These are phyloP conservation scores for Heimioporus sp. DNA, from an alignment of 768 basidiomycete genomes.

Conservation along the genomic window DNA sequence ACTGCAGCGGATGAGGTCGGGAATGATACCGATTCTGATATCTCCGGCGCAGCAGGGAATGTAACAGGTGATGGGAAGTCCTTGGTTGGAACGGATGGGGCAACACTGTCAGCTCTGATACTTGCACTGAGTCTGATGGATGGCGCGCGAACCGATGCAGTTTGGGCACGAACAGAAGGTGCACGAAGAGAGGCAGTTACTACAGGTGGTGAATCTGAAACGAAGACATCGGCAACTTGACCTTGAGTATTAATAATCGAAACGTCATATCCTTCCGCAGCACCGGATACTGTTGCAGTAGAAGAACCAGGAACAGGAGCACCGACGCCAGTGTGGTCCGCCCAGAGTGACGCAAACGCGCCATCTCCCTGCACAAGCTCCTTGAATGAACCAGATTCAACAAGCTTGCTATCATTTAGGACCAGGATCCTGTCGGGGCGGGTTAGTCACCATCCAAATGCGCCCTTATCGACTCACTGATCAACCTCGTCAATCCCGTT, in stretches of 20 bases:
- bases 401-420: slow-evolving; percentile 84
- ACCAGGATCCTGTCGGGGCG: slow-evolving; percentile 69
- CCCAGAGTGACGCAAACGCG: slow-evolving; percentile 85
- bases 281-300: slow-evolving; percentile 23
- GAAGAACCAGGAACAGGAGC: slow-evolving; percentile 36
- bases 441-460: background rate
- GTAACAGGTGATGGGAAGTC: slow-evolving; percentile 28
- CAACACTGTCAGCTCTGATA: slow-evolving; percentile 20
- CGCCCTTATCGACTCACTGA: slow-evolving; percentile 40
- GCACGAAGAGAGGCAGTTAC: slow-evolving; percentile 16
- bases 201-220: slow-evolving; percentile 16
- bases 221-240: slow-evolving; percentile 2
- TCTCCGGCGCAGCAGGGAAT: slow-evolving; percentile 32
- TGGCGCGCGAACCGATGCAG: slow-evolving; percentile 16
- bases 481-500: slow-evolving; percentile 58
- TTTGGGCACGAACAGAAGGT: slow-evolving; percentile 13
- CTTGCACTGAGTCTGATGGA: slow-evolving; percentile 24
- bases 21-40: slow-evolving; percentile 6
- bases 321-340: slow-evolving; percentile 70
- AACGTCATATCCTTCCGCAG: slow-evolving; percentile 25
- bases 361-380: slow-evolving; percentile 74
- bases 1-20: slow-evolving; percentile 18
- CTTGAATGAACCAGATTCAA: slow-evolving; percentile 78
- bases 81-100: slow-evolving; percentile 28
- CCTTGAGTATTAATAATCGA: slow-evolving; percentile 17